Conservation (phyloP, 257 asterid genomes). For the Verbascum thapsus region DNA sequence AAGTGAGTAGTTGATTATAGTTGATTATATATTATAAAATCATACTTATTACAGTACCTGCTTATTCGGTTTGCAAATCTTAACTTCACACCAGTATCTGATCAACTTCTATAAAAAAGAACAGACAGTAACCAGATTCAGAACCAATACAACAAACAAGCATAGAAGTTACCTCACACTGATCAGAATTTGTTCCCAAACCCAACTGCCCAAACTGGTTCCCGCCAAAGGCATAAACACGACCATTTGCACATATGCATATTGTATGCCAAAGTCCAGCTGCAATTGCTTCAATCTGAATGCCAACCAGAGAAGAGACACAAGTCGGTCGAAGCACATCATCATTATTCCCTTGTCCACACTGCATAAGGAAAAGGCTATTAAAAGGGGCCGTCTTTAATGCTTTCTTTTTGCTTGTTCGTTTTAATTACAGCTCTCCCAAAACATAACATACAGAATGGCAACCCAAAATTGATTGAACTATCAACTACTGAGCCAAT, state of each 20-base stretch:
- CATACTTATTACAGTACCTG: slow-evolving; percentile 38
- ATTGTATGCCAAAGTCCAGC: slow-evolving; percentile 85
- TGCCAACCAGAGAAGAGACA: slow-evolving; percentile 55
- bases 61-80: slow-evolving; percentile 36
- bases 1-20: slow-evolving; percentile 20
- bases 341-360: slow-evolving; percentile 70
- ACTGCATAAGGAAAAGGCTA: slow-evolving; percentile 45
- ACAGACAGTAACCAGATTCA: slow-evolving; percentile 39
- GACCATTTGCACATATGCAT: slow-evolving; percentile 54
- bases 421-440: neutral
- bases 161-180: slow-evolving; percentile 53
- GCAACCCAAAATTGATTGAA: slow-evolving; percentile 5
- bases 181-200: slow-evolving; percentile 59
- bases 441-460: slow-evolving; percentile 11
- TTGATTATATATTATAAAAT: slow-evolving; percentile 24
- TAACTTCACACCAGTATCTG: slow-evolving; percentile 46
- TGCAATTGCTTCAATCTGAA: slow-evolving; percentile 53
- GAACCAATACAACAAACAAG: slow-evolving; percentile 28
- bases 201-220: slow-evolving; percentile 87
- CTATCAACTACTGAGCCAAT: neutral
- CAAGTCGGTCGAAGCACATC: slow-evolving; percentile 65
- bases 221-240: slow-evolving; percentile 69
- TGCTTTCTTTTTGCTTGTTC: neutral
- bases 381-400: neutral
- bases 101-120: slow-evolving; percentile 51